These are phyloP conservation scores for Quercus lobata DNA, from an alignment of 331 rosid genomes.

Conservation along the genomic window DNA sequence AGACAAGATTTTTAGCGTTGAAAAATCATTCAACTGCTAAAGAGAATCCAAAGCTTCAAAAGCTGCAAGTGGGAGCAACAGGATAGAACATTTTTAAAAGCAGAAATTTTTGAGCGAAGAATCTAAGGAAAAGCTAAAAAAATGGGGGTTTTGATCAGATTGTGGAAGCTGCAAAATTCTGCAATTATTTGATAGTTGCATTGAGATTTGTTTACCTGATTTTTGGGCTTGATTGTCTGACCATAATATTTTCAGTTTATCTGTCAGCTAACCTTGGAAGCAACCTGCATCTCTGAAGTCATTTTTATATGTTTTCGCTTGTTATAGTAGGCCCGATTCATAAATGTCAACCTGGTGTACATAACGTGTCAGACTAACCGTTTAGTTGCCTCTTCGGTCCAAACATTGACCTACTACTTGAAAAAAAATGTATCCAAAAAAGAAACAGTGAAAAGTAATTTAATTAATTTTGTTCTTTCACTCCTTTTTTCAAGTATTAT, in stretches of 20 bases:
- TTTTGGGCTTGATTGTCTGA: constrained; percentile 11
- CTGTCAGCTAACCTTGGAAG: not conserved
- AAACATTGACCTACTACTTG: not conserved
- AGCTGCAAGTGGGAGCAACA: constrained; percentile 27
- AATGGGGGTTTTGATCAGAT: not conserved
- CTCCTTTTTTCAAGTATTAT: too few species aligned
- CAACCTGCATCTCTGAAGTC: not conserved
- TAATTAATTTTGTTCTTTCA: not conserved
- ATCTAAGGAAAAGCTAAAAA: constrained; percentile 21
- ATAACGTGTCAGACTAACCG: not conserved
- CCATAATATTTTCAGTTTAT: constrained; percentile 1
- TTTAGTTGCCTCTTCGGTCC: not conserved
- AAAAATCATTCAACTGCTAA: constrained; percentile 19
- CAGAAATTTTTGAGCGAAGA: constrained; percentile 11
- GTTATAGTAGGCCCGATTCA: not conserved
- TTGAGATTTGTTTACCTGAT: constrained; percentile 29
- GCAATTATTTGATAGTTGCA: not conserved
- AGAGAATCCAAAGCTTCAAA: constrained; percentile 28
- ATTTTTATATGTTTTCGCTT: not conserved
- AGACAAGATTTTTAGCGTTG: constrained; percentile 11
- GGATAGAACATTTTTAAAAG: constrained; percentile 14
- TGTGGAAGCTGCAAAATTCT: constrained; percentile 4
- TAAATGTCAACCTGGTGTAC: not conserved
- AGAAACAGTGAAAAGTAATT: not conserved
- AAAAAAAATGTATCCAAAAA: not conserved